Conservation (phyloP, 768 basidiomycete species). For the Termitomyces eurrhizus region DNA sequence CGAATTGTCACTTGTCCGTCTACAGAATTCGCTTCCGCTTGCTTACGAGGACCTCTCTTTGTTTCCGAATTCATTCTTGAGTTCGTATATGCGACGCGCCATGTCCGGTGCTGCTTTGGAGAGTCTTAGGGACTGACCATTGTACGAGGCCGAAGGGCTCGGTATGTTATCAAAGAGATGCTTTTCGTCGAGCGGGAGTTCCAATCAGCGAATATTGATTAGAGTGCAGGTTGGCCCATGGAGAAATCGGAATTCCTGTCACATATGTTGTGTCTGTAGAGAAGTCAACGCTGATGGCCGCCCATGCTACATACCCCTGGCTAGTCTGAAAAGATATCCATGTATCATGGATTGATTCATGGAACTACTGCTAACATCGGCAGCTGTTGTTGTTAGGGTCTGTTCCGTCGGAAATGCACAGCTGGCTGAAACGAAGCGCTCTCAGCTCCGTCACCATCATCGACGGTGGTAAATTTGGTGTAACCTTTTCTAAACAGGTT, state of each 20-base stretch:
- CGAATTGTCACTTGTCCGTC: neutral
- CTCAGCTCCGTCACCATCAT: neutral
- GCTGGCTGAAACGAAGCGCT: neutral
- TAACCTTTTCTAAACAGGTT: neutral
- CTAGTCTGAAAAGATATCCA: neutral
- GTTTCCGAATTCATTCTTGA: neutral
- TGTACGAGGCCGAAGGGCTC: neutral
- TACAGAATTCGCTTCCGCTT: neutral
- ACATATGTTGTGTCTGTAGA: neutral
- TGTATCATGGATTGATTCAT: neutral
- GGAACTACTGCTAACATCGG: neutral
- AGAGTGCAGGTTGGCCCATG: neutral
- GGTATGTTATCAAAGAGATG: neutral
- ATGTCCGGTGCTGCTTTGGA: neutral
- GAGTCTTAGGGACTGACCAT: neutral
- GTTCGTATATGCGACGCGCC: neutral
- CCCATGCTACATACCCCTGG: neutral
- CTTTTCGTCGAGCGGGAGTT: neutral
- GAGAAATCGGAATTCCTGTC: neutral
- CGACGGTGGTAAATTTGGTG: neutral
- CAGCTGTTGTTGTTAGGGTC: neutral
- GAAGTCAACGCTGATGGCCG: neutral
- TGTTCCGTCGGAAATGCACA: neutral
- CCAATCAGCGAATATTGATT: neutral
- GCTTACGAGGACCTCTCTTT: neutral